A percentile compares a stretch with the other conserved stretches of the same genome.
Evolutionary conservation across 2,329 filamentous ascomycete genomes (phyloP).

Genomic region (Neoscytalidium dimidiatum): DNA sequence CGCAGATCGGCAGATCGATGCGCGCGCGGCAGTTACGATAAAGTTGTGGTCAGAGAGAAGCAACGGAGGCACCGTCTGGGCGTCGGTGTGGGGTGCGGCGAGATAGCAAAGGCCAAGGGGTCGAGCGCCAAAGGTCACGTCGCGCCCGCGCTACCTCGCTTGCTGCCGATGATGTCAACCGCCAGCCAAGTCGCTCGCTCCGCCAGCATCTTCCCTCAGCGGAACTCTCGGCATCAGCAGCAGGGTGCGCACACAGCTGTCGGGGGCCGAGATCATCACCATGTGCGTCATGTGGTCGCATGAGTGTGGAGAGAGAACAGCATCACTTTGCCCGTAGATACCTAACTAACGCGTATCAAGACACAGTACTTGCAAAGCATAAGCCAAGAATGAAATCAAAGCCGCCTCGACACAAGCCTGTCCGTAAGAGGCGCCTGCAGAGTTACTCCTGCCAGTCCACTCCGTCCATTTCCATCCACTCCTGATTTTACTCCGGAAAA

Average conservation of each 20-base stretch:
- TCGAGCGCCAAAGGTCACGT: background rate
- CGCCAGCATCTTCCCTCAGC: conserved; percentile 9
- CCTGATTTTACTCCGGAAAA: conserved; percentile 10
- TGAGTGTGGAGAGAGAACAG: background rate
- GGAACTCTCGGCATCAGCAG: conserved; percentile 9
- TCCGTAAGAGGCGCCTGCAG: conserved; percentile 15
- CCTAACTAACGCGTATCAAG: conserved; percentile 9
- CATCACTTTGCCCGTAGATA: conserved; percentile 9
- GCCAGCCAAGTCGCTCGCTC: background rate
- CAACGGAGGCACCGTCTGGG: conserved; percentile 1
- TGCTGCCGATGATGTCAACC: conserved; percentile 13
- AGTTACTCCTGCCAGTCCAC: conserved; percentile 8
- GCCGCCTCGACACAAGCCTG: conserved; percentile 17
- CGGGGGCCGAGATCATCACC: background rate
- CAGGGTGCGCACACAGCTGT: background rate
- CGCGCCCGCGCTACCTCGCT: background rate
- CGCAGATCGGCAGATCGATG: conserved; percentile 1
- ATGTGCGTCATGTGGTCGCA: background rate
- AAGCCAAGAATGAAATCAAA: conserved; percentile 9
- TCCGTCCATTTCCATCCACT: conserved; percentile 1
- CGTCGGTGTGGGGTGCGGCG: conserved; percentile 10
- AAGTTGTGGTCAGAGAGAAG: conserved; percentile 17
- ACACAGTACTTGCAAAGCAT: background rate
- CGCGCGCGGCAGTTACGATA: conserved; percentile 3
- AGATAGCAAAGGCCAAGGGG: background rate